Evolutionary conservation across 2,329 filamentous ascomycete genomes (phyloP).

Genomic region (Aureobasidium musti): DNA sequence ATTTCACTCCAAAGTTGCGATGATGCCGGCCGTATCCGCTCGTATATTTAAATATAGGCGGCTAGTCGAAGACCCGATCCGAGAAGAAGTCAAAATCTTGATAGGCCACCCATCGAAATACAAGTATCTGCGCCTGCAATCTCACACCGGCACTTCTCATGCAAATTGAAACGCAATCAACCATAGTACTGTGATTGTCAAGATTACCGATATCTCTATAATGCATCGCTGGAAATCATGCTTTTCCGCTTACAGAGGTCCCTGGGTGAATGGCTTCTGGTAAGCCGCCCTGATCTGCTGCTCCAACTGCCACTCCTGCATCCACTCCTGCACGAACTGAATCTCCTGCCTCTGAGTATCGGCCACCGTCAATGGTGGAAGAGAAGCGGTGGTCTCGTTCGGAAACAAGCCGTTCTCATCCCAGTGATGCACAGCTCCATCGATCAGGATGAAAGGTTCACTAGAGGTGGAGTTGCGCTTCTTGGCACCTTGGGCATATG

Average conservation of each 20-base stretch:
- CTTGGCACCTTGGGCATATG: conserved; percentile 55
- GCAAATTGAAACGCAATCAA: neutral
- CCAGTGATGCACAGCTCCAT: conserved; percentile 78
- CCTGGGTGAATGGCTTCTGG: neutral
- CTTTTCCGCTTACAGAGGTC: neutral
- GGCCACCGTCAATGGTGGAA: conserved; percentile 62
- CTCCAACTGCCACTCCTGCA: conserved; percentile 58
- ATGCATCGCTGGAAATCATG: neutral
- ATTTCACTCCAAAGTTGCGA: neutral
- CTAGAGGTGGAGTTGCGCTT: conserved; percentile 60
- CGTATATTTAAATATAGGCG: conserved; percentile 19
- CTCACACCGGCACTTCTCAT: neutral
- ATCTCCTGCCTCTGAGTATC: conserved; percentile 61
- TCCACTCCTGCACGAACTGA: conserved; percentile 66
- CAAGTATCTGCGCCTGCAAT: neutral
- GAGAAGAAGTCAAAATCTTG: neutral
- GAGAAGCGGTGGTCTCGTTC: conserved; percentile 59
- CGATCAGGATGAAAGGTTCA: conserved; percentile 73
- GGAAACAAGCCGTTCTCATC: conserved; percentile 69
- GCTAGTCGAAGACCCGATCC: neutral
- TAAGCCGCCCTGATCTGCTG: conserved; percentile 25
- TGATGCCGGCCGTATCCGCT: neutral
- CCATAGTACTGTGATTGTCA: neutral
- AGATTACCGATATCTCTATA: no score
- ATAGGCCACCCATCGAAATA: conserved; percentile 9